phyloP scores from a whole-genome alignment of 768 basidiomycete species.

The Panellus pusillus region DNA sequence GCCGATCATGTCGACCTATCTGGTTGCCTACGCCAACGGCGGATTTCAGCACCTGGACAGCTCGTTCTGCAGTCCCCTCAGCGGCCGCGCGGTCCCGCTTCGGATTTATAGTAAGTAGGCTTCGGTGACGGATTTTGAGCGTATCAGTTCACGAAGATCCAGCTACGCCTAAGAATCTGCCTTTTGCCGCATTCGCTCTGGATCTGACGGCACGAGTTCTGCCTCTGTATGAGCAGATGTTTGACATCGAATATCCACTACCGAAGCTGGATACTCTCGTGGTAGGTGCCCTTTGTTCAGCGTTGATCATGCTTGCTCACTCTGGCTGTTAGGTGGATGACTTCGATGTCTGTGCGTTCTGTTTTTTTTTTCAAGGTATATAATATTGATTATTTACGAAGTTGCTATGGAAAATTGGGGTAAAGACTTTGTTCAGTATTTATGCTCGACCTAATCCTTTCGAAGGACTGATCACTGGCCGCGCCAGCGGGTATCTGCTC shows the following conservation, averaged over 20 bases:
- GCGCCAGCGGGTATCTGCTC: conserved; percentile 64
- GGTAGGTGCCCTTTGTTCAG: conserved; percentile 26
- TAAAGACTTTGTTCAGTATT: neutral
- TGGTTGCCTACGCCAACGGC: conserved; percentile 69
- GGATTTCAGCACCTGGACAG: conserved; percentile 58
- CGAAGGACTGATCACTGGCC: conserved; percentile 67
- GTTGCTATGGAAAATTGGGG: conserved; percentile 17
- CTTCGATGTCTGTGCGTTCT: conserved; percentile 6
- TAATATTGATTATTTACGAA: neutral
- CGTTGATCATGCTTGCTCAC: neutral
- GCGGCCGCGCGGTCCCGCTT: conserved; percentile 61
- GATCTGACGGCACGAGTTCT: conserved; percentile 64
- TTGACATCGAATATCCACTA: conserved; percentile 73
- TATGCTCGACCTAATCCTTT: neutral
- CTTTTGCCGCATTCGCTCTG: conserved; percentile 63
- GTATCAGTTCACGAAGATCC: conserved; percentile 11
- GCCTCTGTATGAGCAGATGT: conserved; percentile 71
- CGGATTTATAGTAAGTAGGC: conserved; percentile 54
- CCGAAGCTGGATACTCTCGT: conserved; percentile 78
- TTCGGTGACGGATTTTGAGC: conserved; percentile 10
- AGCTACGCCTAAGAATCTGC: conserved; percentile 62
- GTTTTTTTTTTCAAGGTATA: neutral
- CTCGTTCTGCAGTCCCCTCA: conserved; percentile 57
- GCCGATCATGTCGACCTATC: conserved; percentile 69
- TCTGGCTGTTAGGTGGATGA: conserved; percentile 3